Evolutionary conservation across 2,329 filamentous ascomycete species (phyloP).

Genomic region (Talaromyces islandicus): DNA sequence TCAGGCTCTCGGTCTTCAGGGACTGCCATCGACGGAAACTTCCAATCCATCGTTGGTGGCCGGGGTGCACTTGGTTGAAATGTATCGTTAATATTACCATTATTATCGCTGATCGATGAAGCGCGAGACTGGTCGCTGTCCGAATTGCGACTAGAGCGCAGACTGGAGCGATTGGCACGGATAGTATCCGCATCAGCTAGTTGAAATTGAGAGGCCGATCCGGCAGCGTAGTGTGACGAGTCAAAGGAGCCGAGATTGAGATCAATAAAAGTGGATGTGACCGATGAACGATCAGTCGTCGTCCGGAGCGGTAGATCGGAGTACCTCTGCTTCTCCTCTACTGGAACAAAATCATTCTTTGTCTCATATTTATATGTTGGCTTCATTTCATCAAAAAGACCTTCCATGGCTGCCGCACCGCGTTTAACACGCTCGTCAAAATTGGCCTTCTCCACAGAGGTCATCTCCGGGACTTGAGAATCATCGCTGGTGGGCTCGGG

Average conservation of each 20-base stretch:
- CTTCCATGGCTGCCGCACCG: conserved; percentile 51
- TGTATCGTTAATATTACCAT: conserved; percentile 8
- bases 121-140: conserved; percentile 27
- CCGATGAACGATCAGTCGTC: conserved; percentile 42
- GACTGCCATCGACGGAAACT: conserved; percentile 33
- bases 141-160: conserved; percentile 36
- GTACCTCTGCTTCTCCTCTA: conserved; percentile 35
- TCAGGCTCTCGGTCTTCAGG: conserved; percentile 18
- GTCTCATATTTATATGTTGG: conserved; percentile 55
- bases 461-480: conserved; percentile 27
- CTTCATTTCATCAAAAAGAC: conserved; percentile 51
- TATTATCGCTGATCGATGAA: conserved; percentile 21
- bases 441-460: conserved; percentile 44
- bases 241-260: conserved; percentile 53
- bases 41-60: conserved; percentile 44
- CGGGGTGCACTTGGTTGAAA: conserved; percentile 30
- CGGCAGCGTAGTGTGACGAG: conserved; percentile 46
- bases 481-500: conserved; percentile 24
- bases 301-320: conserved; percentile 51
- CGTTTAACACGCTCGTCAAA: conserved; percentile 53
- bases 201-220: conserved; percentile 46
- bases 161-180: conserved; percentile 49
- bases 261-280: conserved; percentile 45
- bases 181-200: conserved; percentile 50
- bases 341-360: conserved; percentile 44